Conservation (phyloP, 768 basidiomycete genomes). For the Termitomyces sp. region DNA sequence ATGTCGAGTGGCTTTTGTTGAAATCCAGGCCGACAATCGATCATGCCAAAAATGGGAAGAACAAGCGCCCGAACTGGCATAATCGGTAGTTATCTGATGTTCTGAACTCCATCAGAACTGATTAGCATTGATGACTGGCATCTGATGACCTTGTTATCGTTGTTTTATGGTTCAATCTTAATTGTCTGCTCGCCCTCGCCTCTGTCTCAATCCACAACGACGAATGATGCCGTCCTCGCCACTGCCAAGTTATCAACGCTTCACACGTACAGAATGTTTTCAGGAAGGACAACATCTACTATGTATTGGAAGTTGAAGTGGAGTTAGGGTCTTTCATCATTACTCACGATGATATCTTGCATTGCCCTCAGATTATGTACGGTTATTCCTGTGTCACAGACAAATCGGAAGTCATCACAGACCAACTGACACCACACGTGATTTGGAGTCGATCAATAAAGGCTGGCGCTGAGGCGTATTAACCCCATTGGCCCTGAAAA, state of each 20-base stretch:
- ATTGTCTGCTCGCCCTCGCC: background rate
- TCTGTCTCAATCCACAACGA: background rate
- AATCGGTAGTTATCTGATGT: background rate
- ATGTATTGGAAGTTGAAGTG: background rate
- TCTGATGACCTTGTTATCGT: background rate
- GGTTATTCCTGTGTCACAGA: background rate
- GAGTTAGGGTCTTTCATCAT: background rate
- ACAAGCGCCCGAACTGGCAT: background rate
- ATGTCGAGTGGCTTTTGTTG: constrained; percentile 2
- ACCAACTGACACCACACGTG: background rate
- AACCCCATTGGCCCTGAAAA: background rate
- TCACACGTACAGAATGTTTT: background rate
- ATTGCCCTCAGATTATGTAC: background rate
- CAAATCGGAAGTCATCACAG: background rate
- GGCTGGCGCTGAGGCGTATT: background rate
- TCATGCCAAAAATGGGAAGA: background rate
- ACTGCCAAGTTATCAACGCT: background rate
- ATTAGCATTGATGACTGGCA: background rate
- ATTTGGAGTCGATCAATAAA: background rate
- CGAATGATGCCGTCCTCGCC: background rate
- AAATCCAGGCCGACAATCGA: background rate
- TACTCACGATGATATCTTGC: background rate
- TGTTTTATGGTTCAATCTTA: background rate
- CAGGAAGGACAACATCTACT: no score
- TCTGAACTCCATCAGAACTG: background rate